Conservation (phyloP, 495 filamentous ascomycete species). For the Penicillium dipodomyicola region DNA sequence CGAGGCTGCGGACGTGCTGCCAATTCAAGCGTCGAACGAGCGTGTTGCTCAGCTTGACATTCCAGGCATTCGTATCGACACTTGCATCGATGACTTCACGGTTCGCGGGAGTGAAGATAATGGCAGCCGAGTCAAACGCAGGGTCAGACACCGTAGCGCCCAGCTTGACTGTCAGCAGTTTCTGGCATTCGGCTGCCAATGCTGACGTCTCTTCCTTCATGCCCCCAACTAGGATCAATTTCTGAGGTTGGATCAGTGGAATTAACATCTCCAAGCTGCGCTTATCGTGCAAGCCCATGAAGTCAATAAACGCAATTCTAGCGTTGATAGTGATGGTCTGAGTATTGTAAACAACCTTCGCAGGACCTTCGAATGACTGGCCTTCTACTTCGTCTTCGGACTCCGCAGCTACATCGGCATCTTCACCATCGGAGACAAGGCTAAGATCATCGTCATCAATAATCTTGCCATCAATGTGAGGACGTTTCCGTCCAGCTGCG, state of each 20-base stretch:
- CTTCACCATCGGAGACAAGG: slow-evolving; percentile 42
- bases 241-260: slow-evolving; percentile 88
- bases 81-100: slow-evolving; percentile 79
- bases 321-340: slow-evolving; percentile 64
- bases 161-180: slow-evolving; percentile 60
- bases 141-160: slow-evolving; percentile 33
- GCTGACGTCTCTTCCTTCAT: slow-evolving; percentile 69
- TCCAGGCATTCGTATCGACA: slow-evolving; percentile 97
- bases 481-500: slow-evolving; percentile 41
- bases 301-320: slow-evolving; percentile 84
- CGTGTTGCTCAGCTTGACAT: slow-evolving; percentile 78
- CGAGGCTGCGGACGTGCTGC: slow-evolving; percentile 88
- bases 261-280: slow-evolving; percentile 91
- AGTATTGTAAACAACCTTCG: slow-evolving; percentile 63
- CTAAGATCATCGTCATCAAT: slow-evolving; percentile 43
- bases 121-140: slow-evolving; percentile 41
- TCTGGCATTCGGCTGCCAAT: slow-evolving; percentile 77
- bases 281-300: slow-evolving; percentile 87
- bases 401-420: slow-evolving; percentile 46
- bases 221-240: slow-evolving; percentile 85
- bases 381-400: slow-evolving; percentile 49
- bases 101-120: slow-evolving; percentile 76
- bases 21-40: slow-evolving; percentile 83
- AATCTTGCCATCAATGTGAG: slow-evolving; percentile 46
- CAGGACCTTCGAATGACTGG: slow-evolving; percentile 60